Percentiles rank a stretch among this genome's conserved stretches.
Conservation (phyloP, 371 early-diverging fungal species). For the Rhizopus sp. region DNA sequence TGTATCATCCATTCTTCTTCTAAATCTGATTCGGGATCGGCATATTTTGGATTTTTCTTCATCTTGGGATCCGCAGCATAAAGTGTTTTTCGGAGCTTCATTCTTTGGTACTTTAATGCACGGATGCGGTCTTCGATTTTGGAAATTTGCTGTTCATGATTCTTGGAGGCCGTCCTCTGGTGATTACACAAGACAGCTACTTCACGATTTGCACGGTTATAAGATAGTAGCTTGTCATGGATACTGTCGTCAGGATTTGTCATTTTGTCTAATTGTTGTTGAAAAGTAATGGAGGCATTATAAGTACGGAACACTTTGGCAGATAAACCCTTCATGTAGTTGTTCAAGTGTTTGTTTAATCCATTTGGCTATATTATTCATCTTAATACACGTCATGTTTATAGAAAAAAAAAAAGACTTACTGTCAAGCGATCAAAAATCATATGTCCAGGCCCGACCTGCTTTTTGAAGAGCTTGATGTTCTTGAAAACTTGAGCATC, state of each 20-base stretch:
- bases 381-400: background rate
- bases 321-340: conserved; percentile 89
- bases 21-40: conserved; percentile 73
- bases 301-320: conserved; percentile 99
- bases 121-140: conserved; percentile 81
- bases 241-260: conserved; percentile 73
- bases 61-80: conserved; percentile 72
- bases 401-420: conserved; percentile 18
- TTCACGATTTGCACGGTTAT: conserved; percentile 94
- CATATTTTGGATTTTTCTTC: conserved; percentile 69
- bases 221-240: conserved; percentile 88
- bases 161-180: conserved; percentile 87
- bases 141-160: conserved; percentile 77
- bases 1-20: conserved; percentile 80
- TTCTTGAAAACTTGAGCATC: conserved; percentile 91
- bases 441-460: conserved; percentile 67
- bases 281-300: conserved; percentile 95
- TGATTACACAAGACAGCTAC: conserved; percentile 98
- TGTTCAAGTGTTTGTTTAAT: conserved; percentile 88
- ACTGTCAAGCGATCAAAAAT: conserved; percentile 92
- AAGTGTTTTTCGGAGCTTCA: conserved; percentile 67
- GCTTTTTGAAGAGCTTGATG: conserved; percentile 82
- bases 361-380: conserved; percentile 51
- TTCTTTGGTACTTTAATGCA: conserved; percentile 83
- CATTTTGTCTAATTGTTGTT: conserved; percentile 75